phyloP scores from a whole-genome alignment of 192 early-diverging fungal species.

The Backusella tuberculispora region DNA sequence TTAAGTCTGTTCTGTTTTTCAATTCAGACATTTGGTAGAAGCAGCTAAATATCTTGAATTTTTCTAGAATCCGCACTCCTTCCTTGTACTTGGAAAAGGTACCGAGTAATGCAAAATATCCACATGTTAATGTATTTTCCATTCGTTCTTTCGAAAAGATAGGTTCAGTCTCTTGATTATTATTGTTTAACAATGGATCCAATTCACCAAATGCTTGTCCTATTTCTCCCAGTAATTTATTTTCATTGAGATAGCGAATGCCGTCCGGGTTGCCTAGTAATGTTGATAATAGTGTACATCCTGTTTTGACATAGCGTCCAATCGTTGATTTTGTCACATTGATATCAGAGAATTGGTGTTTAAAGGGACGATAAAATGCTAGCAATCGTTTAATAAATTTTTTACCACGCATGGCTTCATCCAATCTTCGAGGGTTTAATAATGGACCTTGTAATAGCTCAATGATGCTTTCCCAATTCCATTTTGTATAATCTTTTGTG shows the following conservation, averaged over 20 bases:
- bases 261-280: constrained; percentile 68
- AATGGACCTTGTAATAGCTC: constrained; percentile 82
- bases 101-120: constrained; percentile 82
- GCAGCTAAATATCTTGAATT: constrained; percentile 79
- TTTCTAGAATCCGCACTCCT: constrained; percentile 69
- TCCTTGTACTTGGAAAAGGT: constrained; percentile 62
- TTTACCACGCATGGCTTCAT: constrained; percentile 70
- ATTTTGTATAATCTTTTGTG: constrained; percentile 76
- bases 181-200: constrained; percentile 61
- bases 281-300: constrained; percentile 71
- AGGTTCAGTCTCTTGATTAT: constrained; percentile 52
- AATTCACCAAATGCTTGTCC: constrained; percentile 74
- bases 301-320: constrained; percentile 58
- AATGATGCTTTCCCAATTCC: constrained; percentile 78
- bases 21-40: constrained; percentile 82
- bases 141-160: constrained; percentile 79
- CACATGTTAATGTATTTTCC: constrained; percentile 69
- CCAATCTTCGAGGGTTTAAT: constrained; percentile 69
- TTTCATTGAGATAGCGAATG: constrained; percentile 66
- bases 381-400: constrained; percentile 76
- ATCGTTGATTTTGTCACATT: constrained; percentile 49
- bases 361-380: constrained; percentile 74
- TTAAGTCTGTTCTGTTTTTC: constrained; percentile 76
- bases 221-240: constrained; percentile 71
- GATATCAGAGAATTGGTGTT: constrained; percentile 72